These are phyloP conservation scores for Penicillium sp. DNA, from an alignment of 2,329 filamentous ascomycete genomes.

Conservation along the genomic window DNA sequence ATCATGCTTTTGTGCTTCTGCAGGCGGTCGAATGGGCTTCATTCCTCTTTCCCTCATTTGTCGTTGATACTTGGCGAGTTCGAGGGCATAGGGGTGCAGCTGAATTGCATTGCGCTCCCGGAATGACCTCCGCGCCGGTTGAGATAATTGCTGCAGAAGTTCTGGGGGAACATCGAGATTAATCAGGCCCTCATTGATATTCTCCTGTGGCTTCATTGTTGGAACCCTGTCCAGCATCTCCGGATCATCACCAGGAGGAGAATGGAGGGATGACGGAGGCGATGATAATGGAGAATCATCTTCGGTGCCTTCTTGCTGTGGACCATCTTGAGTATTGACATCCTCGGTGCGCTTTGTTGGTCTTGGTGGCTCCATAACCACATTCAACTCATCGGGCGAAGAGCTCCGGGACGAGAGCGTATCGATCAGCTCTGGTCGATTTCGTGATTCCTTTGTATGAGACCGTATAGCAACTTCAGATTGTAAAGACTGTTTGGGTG, in stretches of 20 bases:
- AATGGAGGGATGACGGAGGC: constrained; percentile 31
- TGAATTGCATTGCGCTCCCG: constrained; percentile 50
- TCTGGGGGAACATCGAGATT: constrained; percentile 29
- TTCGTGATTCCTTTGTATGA: neutral
- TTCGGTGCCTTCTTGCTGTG: constrained; percentile 12
- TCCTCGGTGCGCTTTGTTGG: neutral
- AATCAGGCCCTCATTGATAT: constrained; percentile 17
- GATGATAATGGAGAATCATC: constrained; percentile 40
- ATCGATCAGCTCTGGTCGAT: neutral
- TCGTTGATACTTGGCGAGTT: constrained; percentile 45
- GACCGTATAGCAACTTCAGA: neutral
- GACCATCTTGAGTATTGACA: constrained; percentile 5
- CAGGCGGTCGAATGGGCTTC: constrained; percentile 37
- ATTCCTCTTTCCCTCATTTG: constrained; percentile 44
- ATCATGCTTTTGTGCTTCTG: neutral
- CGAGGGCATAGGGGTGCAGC: constrained; percentile 48
- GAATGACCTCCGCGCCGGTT: constrained; percentile 34
- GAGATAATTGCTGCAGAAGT: constrained; percentile 25
- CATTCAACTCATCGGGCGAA: constrained; percentile 40
- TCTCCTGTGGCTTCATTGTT: neutral
- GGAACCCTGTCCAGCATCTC: neutral
- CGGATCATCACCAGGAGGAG: constrained; percentile 3
- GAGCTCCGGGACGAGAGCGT: constrained; percentile 20
- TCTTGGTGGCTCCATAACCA: constrained; percentile 25
- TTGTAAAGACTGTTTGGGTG: neutral